phyloP scores from a whole-genome alignment of 768 basidiomycete genomes.

The Pisolithus sp. region DNA sequence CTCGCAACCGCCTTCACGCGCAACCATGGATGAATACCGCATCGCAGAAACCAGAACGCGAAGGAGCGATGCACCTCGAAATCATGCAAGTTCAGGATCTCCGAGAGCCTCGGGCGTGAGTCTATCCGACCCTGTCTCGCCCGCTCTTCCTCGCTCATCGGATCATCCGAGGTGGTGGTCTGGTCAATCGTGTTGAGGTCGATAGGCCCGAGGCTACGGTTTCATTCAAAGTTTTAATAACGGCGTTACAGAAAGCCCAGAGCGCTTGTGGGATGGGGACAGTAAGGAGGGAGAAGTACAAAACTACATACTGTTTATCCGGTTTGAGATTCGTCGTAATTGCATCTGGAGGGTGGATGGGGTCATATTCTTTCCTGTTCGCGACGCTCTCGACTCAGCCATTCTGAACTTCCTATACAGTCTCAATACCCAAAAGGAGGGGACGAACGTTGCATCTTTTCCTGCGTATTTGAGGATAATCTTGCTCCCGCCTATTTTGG shows the following conservation, averaged over 20 bases:
- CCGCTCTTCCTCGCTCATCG: conserved; percentile 64
- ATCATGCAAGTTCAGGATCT: conserved; percentile 88
- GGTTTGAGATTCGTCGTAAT: conserved; percentile 70
- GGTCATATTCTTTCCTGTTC: conserved; percentile 69
- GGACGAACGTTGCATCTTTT: conserved; percentile 75
- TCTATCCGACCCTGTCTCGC: conserved; percentile 55
- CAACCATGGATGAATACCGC: not conserved
- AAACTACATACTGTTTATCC: conserved; percentile 68
- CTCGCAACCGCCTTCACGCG: conserved; percentile 69
- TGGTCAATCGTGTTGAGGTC: conserved; percentile 63
- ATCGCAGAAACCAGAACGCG: not conserved
- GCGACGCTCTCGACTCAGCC: not conserved
- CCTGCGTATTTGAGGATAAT: conserved; percentile 88
- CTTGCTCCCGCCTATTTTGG: conserved; percentile 60
- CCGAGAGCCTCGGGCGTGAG: conserved; percentile 64
- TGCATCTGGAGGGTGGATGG: conserved; percentile 82
- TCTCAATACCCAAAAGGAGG: not conserved
- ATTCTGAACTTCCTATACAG: not conserved
- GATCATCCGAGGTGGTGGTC: conserved; percentile 48
- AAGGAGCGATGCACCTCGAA: conserved; percentile 58
- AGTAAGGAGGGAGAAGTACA: not conserved
- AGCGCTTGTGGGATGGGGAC: too few species aligned
- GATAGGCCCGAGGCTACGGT: conserved; percentile 57
- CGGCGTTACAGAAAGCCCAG: conserved; percentile 2
- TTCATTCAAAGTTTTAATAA: not conserved